A percentile compares a stretch with the other conserved stretches of the same genome.
phyloP scores from a whole-genome alignment of 2,329 filamentous ascomycete genomes.

The Apiospora arundinis region DNA sequence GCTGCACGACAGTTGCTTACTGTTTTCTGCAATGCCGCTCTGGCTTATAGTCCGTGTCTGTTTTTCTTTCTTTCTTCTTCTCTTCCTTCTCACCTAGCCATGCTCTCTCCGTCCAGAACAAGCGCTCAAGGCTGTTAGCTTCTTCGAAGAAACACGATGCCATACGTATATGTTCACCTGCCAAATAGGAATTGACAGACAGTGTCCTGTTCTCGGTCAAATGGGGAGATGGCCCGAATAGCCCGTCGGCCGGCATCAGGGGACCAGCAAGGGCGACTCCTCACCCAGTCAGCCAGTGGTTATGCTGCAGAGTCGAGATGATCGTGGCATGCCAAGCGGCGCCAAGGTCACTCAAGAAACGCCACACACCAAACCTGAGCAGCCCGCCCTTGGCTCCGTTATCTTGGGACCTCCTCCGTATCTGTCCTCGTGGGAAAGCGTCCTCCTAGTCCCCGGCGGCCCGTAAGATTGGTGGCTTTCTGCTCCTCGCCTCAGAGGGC shows the following conservation, averaged over 20 bases:
- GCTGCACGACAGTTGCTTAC: neutral
- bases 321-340: slow-evolving; percentile 17
- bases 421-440: neutral
- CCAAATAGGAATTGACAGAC: neutral
- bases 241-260: slow-evolving; percentile 19
- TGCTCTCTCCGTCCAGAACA: neutral
- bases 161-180: neutral
- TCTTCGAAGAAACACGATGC: neutral
- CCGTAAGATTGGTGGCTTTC: neutral
- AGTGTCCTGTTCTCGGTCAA: neutral
- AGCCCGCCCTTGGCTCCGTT: slow-evolving; percentile 1
- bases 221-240: slow-evolving; percentile 18
- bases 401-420: neutral
- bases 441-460: neutral
- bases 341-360: slow-evolving; percentile 7
- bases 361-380: slow-evolving; percentile 9
- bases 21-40: neutral
- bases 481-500: neutral
- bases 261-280: neutral
- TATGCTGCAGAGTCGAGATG: neutral
- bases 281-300: neutral
- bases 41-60: neutral
- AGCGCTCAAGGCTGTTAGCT: neutral
- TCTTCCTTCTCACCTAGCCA: neutral
- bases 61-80: neutral